Evolutionary conservation across 176 grass and related monocot species (phyloP).

Genomic region (Musa beccarii): DNA sequence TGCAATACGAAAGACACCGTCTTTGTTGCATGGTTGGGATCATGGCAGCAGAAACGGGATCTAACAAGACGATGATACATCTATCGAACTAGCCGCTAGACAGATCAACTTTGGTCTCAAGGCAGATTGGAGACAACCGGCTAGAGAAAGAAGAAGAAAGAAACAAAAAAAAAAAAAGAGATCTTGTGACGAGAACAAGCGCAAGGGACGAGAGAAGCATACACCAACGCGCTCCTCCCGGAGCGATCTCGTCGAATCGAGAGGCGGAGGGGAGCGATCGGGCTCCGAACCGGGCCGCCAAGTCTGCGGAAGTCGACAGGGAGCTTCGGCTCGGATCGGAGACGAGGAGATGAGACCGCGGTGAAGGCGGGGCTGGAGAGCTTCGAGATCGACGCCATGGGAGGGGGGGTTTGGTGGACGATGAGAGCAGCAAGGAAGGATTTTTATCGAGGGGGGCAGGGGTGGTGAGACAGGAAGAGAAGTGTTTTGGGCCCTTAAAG

Average conservation of each 20-base stretch:
- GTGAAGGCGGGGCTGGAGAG: constrained; percentile 22
- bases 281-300: constrained; percentile 5
- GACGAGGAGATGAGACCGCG: neutral
- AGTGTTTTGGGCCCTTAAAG: too few species aligned
- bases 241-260: constrained; percentile 24
- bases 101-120: neutral
- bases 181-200: neutral
- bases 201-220: constrained; percentile 1
- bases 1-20: too few species aligned
- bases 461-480: too few species aligned
- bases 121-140: neutral
- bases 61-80: too few species aligned
- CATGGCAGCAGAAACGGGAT: too few species aligned
- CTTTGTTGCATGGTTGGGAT: too few species aligned
- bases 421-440: neutral
- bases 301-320: neutral
- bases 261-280: constrained; percentile 19
- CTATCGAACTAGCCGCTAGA: neutral
- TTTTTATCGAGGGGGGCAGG: too few species aligned
- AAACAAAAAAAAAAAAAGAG: neutral
- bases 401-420: neutral
- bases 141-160: neutral
- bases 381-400: constrained; percentile 48
- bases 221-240: constrained; percentile 24
- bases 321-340: constrained; percentile 18